Base-by-base conservation (phyloP, 2,329 filamentous ascomycete genomes). In the Pseudogymnoascus sp. region DNA sequence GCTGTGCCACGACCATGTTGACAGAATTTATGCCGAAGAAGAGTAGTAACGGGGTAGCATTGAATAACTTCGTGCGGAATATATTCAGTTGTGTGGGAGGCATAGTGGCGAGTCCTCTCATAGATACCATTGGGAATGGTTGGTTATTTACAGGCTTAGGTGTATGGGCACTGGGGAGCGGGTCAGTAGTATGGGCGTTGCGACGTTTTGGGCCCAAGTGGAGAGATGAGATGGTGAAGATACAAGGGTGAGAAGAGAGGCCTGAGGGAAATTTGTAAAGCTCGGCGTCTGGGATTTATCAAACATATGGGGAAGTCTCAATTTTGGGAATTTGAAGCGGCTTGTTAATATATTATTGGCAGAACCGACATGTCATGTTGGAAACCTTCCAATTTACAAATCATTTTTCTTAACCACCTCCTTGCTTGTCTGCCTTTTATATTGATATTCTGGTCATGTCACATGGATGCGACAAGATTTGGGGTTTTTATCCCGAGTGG, bases 1-100 rank as follows among this genome's bases (percentile, higher is more conserved):
- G 69, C 1, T 63, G 66, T 1, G 63, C 61, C 8, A 92, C 89
- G 0, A 95, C 91, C 0, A 92, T 95, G 88, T 78, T 95, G 67
- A 93, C 90, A 0, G 90, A 95, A 71, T 92, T 93, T 71, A 88
- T 93, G 80, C 89, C 89, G 12, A 81, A 84, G 43, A 81, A 82
- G 66, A 88, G 87, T 60, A 89, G 86, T 3, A 84, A 84, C 9
- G 90, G 89, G 1, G 88, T 93, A 2, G 91, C 90, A 0, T 79
- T 93, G 46, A 93, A 93, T 74, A 93, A 93, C 72, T 90, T 93
- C 70, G 80, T 90, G 61, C 79, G 90, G 59, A 95, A 93, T 69
- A 90, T 92, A 40, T 87, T 92, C 69, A 86, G 84, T 60, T 92
- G 88, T 65, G 80, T 90, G 0, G 90, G 88, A 8, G 82, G 83